Evolutionary conservation across 805 yeast genomes (phyloP), one percentile per base, ranked within the genome.

Genomic region (Schwanniomyces vanrijiae): DNA sequence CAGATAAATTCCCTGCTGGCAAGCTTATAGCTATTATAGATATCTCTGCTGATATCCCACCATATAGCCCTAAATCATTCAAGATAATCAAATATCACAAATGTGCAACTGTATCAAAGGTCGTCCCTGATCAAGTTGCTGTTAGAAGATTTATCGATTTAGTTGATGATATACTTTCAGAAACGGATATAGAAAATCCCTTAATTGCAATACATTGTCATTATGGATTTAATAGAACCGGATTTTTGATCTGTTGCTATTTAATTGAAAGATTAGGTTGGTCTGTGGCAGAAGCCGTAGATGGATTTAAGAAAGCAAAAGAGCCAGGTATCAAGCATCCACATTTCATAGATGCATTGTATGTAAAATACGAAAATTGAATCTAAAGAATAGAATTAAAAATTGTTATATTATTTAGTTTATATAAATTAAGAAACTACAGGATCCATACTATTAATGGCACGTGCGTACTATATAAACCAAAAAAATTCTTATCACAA

Each of bases 211-310:
- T 87, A 6, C 94, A 87, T 62, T 86, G 94, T 59, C 94, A 86
- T 61, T 86, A 86, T 59, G 94, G 92, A 5, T 88, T 86, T 65
- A 86, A 86, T 61, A 69, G 92, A 47, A 86, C 92, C 0, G 92
- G 94, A 2, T 86, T 81, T 55, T 71, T 87, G 43, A 80, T 86
- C 16, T 83, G 88, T 58, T 80, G 87, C 56, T 87, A 82, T 59
- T 66, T 86, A 56, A 74, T 87, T 20, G 89, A 84, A 56, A 68
- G 66, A 43, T 61, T 80, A 26, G 82, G 82, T 0, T 80, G 86
- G 79, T 57, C 74, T 3, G 88, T 86, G 2, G 68, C 69, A 31
- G 87, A 83, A 40, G 88, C 92, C 0, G 72, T 86, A 13, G 77
- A 71, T 10, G 83, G 83, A 0, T 86, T 83, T 60, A 73, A 68